Conservation (phyloP, 306 rosid genomes). For the Oxytropis ochrocephala region DNA sequence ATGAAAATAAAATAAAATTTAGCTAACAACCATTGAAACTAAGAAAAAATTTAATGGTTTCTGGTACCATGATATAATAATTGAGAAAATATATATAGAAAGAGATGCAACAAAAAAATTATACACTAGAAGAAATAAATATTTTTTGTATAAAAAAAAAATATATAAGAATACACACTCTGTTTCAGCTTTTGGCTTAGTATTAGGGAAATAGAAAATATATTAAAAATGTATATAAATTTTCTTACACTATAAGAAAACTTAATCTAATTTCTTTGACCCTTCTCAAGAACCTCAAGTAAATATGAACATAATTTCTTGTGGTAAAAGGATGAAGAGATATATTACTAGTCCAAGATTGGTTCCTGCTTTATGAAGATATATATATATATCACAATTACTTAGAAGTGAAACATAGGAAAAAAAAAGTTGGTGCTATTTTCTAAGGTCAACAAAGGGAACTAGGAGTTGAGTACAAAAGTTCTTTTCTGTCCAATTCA, state of each 20-base stretch:
- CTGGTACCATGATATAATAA: too few species aligned
- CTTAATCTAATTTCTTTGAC: neutral
- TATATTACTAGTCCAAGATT: neutral
- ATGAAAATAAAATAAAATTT: neutral
- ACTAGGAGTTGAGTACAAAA: neutral
- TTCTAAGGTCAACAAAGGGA: constrained; percentile 14
- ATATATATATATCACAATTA: neutral
- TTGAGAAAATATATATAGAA: too few species aligned
- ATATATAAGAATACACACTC: neutral
- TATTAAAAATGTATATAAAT: too few species aligned
- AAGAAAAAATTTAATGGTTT: too few species aligned
- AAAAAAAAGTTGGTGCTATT: neutral
- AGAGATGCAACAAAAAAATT: too few species aligned
- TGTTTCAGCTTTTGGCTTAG: neutral
- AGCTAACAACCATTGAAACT: neutral
- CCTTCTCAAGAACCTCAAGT: neutral
- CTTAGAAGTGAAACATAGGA: constrained; percentile 16
- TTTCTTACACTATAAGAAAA: neutral
- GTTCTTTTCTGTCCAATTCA: constrained; percentile 6
- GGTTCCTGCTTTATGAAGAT: constrained; percentile 3
- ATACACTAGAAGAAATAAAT: too few species aligned
- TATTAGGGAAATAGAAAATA: too few species aligned
- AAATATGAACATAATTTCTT: neutral
- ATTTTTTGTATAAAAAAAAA: too few species aligned
- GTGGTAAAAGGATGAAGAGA: neutral